phyloP scores from a whole-genome alignment of 1,284 basidiomycete species.

The Melampsora larici-populina region DNA sequence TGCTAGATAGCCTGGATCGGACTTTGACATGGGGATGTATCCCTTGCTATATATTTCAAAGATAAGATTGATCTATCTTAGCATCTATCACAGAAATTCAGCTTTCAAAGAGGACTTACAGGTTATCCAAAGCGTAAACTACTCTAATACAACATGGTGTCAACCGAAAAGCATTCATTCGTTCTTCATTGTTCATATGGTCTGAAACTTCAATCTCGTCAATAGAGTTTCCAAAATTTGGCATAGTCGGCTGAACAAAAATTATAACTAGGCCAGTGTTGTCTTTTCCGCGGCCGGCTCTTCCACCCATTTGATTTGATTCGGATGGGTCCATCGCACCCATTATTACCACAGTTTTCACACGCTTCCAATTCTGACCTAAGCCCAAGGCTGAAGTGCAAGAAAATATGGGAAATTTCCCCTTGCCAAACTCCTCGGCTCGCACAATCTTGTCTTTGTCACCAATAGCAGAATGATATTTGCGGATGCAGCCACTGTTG shows the following conservation, averaged over 20 bases:
- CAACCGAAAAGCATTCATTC: slow-evolving; percentile 9
- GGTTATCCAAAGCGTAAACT: too few species aligned
- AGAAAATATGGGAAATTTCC: not conserved
- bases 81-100: too few species aligned
- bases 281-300: not conserved
- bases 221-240: too few species aligned
- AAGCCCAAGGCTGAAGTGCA: slow-evolving; percentile 24
- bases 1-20: too few species aligned
- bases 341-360: slow-evolving; percentile 1
- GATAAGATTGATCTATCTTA: too few species aligned
- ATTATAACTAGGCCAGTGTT: not conserved
- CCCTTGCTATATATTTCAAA: too few species aligned
- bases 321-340: too few species aligned
- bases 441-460: not conserved
- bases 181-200: not conserved
- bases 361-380: slow-evolving; percentile 27
- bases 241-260: not conserved
- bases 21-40: too few species aligned
- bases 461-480: not conserved
- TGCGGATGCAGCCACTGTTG: not conserved
- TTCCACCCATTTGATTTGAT: slow-evolving; percentile 3
- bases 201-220: too few species aligned
- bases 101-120: too few species aligned
- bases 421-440: not conserved
- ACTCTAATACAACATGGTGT: slow-evolving; percentile 7